Percentiles rank a stretch among this genome's conserved stretches.
phyloP scores from a whole-genome alignment of 2,329 filamentous ascomycete genomes.

The Knufia fluminis region DNA sequence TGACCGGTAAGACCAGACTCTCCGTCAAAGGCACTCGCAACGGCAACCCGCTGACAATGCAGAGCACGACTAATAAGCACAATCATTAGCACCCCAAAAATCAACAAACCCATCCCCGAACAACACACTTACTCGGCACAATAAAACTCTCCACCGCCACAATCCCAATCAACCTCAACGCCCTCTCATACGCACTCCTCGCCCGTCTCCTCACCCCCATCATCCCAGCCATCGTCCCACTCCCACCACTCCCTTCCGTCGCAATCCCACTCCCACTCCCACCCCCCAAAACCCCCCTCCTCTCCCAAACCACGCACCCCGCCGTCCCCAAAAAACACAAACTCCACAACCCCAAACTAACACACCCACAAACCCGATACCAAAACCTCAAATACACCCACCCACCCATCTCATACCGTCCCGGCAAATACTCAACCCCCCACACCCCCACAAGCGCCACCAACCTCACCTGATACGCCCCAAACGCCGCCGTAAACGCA shows the following conservation, averaged over 20 bases:
- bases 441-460: neutral
- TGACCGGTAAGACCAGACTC: neutral
- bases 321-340: neutral
- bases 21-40: neutral
- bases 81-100: neutral
- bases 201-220: neutral
- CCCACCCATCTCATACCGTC: neutral
- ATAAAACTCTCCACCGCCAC: constrained; percentile 4
- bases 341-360: constrained; percentile 6
- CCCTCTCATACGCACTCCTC: constrained; percentile 1
- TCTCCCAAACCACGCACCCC: neutral
- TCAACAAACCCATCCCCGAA: neutral
- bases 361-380: neutral
- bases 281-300: neutral
- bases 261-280: neutral
- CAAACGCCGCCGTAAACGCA: neutral
- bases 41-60: neutral
- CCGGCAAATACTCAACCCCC: neutral
- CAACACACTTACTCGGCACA: constrained; percentile 5
- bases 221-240: neutral
- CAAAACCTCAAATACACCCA: neutral
- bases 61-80: neutral
- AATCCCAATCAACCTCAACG: neutral
- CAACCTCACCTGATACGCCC: neutral
- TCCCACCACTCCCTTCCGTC: neutral